Conservation (phyloP, 352 stramenopile species). For the Phytophthora sp. region DNA sequence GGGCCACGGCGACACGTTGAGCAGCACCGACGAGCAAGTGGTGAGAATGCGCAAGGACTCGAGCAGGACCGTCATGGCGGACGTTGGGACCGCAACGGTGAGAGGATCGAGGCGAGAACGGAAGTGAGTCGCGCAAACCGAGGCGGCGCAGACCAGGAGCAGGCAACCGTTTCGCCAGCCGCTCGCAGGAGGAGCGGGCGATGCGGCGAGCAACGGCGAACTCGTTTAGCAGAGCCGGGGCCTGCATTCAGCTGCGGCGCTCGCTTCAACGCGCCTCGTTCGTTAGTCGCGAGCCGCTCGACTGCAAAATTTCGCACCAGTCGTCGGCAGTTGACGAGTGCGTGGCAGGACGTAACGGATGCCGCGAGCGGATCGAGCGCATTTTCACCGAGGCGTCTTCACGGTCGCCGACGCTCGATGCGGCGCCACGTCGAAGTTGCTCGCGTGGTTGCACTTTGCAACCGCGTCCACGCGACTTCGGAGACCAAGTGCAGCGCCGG, state of each 20-base stretch:
- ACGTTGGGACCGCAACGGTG: not conserved
- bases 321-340: too few relatives aligned
- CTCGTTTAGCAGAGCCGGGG: slow-evolving; percentile 11
- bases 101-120: slow-evolving; percentile 14
- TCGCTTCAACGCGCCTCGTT: not conserved
- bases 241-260: too few relatives aligned
- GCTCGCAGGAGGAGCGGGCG: too few relatives aligned
- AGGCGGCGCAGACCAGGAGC: not conserved
- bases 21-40: slow-evolving; percentile 39
- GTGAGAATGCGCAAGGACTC: slow-evolving; percentile 37
- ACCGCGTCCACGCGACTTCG: slow-evolving; percentile 17
- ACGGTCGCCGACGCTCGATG: not conserved
- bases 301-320: slow-evolving; percentile 5
- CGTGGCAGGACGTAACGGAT: slow-evolving; percentile 12
- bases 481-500: slow-evolving; percentile 7
- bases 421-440: slow-evolving; percentile 13
- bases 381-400: too few relatives aligned
- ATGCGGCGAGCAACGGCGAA: slow-evolving; percentile 11
- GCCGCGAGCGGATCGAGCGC: too few relatives aligned
- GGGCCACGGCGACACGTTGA: slow-evolving; percentile 42
- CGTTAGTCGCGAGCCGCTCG: too few relatives aligned
- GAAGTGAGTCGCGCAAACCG: slow-evolving; percentile 18
- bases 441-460: slow-evolving; percentile 30
- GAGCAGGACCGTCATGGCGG: slow-evolving; percentile 40
- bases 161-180: slow-evolving; percentile 9